These are phyloP conservation scores for Lepiota subincarnata DNA, from an alignment of 768 basidiomycete species.

Conservation along the genomic window DNA sequence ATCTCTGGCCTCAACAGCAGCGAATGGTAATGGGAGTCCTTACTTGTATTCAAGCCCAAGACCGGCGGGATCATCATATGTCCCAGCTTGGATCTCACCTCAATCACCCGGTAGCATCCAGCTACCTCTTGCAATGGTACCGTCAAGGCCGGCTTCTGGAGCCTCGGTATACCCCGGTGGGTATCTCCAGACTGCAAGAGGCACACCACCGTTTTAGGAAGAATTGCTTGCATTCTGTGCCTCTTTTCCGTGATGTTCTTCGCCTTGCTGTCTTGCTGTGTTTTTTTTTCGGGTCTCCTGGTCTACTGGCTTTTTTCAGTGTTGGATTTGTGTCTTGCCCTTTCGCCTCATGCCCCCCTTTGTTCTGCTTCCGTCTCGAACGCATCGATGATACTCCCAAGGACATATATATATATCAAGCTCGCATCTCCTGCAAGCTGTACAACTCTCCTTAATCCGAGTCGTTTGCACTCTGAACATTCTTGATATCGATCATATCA, in stretches of 20 bases:
- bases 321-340: too few relatives aligned
- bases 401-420: too few relatives aligned
- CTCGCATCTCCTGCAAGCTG: too few relatives aligned
- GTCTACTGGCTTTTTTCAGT: not conserved
- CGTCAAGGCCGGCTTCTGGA: slow-evolving; percentile 16
- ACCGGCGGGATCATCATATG: slow-evolving; percentile 21
- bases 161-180: not conserved
- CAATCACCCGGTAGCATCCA: slow-evolving; percentile 13
- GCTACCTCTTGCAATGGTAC: slow-evolving; percentile 18
- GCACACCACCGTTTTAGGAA: not conserved
- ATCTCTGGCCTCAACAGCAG: slow-evolving; percentile 11
- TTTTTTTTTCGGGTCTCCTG: too few relatives aligned
- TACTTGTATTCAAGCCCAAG: slow-evolving; percentile 21
- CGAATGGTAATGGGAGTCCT: slow-evolving; percentile 18
- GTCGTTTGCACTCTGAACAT: too few relatives aligned
- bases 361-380: too few relatives aligned
- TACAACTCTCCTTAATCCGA: too few relatives aligned
- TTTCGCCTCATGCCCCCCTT: too few relatives aligned
- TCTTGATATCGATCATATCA: too few relatives aligned
- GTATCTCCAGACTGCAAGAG: not conserved
- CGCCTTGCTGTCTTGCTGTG: not conserved
- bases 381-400: too few relatives aligned
- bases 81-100: slow-evolving; percentile 28
- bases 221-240: not conserved
- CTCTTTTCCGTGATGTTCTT: not conserved